A percentile compares a stretch with the other conserved stretches of the same genome.
Evolutionary conservation across 306 rosid species (phyloP).

Genomic region (Vigna nakashimae): DNA sequence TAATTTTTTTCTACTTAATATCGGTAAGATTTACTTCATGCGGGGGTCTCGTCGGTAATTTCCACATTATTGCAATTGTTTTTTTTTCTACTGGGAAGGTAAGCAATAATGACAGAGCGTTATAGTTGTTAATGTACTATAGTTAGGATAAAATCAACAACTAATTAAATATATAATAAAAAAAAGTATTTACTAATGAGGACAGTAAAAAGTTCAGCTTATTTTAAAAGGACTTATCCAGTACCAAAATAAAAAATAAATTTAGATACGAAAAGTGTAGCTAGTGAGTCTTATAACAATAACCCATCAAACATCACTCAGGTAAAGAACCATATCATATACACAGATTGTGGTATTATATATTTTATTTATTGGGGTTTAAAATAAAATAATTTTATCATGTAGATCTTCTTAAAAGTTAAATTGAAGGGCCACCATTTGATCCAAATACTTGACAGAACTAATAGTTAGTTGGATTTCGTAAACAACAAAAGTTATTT

Average conservation of each 20-base stretch:
- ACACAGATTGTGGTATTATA: conserved; percentile 9
- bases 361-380: not conserved
- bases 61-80: not conserved
- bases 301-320: conserved; percentile 17
- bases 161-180: not conserved
- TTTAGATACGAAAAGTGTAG: not conserved
- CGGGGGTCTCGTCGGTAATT: not conserved
- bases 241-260: not conserved
- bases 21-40: not conserved
- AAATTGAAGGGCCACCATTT: conserved; percentile 2
- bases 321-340: not conserved
- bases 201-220: conserved; percentile 7
- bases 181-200: not conserved
- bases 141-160: not conserved
- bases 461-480: conserved; percentile 25
- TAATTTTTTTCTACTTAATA: not conserved
- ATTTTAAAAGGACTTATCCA: conserved; percentile 8
- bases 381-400: not conserved
- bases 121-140: not conserved
- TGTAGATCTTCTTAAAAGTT: not conserved
- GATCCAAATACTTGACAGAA: conserved; percentile 35
- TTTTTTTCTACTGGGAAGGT: not conserved
- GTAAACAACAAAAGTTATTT: conserved; percentile 34
- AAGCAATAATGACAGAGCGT: not conserved
- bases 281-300: not conserved